A percentile compares a stretch with the other conserved stretches of the same genome.
phyloP scores from a whole-genome alignment of 176 grass and related monocot genomes.

The Avena sativa region DNA sequence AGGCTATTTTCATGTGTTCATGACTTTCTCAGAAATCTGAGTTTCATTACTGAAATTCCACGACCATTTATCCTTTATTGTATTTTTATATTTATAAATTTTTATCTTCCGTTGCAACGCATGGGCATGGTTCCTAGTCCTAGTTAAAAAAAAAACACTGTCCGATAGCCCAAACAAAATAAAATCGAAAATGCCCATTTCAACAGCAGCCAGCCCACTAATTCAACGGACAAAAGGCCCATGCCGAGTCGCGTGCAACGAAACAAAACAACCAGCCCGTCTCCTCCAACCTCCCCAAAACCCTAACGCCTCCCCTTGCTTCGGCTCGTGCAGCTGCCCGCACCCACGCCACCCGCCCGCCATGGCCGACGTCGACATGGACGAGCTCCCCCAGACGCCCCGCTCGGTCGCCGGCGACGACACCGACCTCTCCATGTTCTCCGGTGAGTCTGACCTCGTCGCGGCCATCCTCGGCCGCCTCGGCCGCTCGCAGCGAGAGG shows the following conservation, averaged over 20 bases:
- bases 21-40: no score
- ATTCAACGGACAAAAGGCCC: not conserved
- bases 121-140: no score
- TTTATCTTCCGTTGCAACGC: no score
- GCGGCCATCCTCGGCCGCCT: constrained; percentile 59
- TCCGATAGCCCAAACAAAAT: not conserved
- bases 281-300: constrained; percentile 32
- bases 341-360: not conserved
- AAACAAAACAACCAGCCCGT: constrained; percentile 4
- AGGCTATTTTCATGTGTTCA: no score
- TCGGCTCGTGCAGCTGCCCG: constrained; percentile 25
- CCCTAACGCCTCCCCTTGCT: constrained; percentile 38
- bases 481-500: constrained; percentile 62
- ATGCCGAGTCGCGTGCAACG: not conserved
- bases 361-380: constrained; percentile 62
- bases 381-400: constrained; percentile 47
- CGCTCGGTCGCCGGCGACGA: constrained; percentile 42
- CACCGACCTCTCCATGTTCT: constrained; percentile 49
- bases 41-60: no score
- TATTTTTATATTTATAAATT: no score
- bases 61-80: no score
- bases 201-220: not conserved
- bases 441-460: constrained; percentile 54
- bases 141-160: no score
- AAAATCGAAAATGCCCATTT: not conserved